Conservation (phyloP, 371 early-diverging fungal genomes). For the Mucor velutinosus region DNA sequence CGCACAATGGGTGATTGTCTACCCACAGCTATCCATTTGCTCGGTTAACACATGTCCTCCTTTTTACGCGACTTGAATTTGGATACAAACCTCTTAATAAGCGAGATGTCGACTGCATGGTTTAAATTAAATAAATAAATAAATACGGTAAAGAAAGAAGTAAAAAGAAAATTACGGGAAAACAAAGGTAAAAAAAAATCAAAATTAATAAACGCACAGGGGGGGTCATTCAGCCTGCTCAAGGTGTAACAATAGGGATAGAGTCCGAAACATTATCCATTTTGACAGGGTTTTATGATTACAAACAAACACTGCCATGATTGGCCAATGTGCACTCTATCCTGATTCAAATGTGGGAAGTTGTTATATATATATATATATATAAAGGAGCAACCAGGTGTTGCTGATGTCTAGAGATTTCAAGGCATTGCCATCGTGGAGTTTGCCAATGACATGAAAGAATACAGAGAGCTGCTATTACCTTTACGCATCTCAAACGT, state of each 20-base stretch:
- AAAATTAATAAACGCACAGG: neutral
- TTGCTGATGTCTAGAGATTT: no score
- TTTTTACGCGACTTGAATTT: neutral
- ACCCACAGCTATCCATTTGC: slow-evolving; percentile 11
- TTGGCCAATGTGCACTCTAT: neutral
- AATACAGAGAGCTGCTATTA: no score
- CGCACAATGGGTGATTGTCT: slow-evolving; percentile 27
- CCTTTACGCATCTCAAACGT: no score
- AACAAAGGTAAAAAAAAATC: slow-evolving; percentile 15
- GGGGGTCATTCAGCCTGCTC: slow-evolving; percentile 1
- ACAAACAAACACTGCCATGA: neutral
- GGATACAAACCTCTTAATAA: slow-evolving; percentile 14
- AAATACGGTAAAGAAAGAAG: slow-evolving; percentile 4
- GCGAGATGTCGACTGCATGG: slow-evolving; percentile 17
- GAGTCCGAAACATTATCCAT: neutral
- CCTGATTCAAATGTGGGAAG: no score
- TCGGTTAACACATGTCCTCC: neutral
- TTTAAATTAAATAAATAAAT: neutral
- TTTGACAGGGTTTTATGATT: slow-evolving; percentile 6
- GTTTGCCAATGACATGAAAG: no score
- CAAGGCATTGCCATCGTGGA: no score
- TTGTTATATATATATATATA: no score
- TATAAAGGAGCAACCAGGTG: no score
- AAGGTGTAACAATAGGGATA: neutral
- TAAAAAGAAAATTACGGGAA: slow-evolving; percentile 17